Evolutionary conservation across 805 yeast species (phyloP).

Genomic region (Nakazawaea laoshanensis): DNA sequence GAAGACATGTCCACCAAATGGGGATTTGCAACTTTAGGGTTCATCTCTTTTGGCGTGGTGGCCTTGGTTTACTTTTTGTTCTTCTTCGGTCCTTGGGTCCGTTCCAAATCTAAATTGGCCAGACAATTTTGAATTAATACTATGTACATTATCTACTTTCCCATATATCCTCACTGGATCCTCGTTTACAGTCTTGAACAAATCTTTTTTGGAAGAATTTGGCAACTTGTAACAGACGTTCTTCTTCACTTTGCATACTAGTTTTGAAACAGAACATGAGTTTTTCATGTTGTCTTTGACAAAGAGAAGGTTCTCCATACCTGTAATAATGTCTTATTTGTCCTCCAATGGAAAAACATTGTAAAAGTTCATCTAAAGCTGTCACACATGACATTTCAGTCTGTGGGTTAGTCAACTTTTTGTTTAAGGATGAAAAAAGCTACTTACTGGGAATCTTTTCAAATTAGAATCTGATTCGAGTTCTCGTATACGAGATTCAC

Average conservation of each 20-base stretch:
- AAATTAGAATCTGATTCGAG: conserved; percentile 10
- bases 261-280: conserved; percentile 73
- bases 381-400: conserved; percentile 59
- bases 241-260: conserved; percentile 46
- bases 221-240: conserved; percentile 43
- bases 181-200: conserved; percentile 52
- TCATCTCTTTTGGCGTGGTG: conserved; percentile 23
- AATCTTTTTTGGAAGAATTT: conserved; percentile 60
- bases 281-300: conserved; percentile 63
- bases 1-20: conserved; percentile 25
- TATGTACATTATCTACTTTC: conserved; percentile 25
- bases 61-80: conserved; percentile 23
- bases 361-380: conserved; percentile 79
- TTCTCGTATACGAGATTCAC: conserved; percentile 8
- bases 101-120: conserved; percentile 23
- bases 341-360: conserved; percentile 87
- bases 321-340: conserved; percentile 79
- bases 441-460: conserved; percentile 23
- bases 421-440: no score
- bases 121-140: conserved; percentile 10
- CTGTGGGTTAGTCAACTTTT: conserved; percentile 13
- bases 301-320: conserved; percentile 68
- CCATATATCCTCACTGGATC: conserved; percentile 88
- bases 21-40: conserved; percentile 25
- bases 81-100: conserved; percentile 23